A percentile compares a stretch with the other conserved stretches of the same genome.
Evolutionary conservation across 768 basidiomycete species (phyloP).

Genomic region (Xerocomus potaroensis): DNA sequence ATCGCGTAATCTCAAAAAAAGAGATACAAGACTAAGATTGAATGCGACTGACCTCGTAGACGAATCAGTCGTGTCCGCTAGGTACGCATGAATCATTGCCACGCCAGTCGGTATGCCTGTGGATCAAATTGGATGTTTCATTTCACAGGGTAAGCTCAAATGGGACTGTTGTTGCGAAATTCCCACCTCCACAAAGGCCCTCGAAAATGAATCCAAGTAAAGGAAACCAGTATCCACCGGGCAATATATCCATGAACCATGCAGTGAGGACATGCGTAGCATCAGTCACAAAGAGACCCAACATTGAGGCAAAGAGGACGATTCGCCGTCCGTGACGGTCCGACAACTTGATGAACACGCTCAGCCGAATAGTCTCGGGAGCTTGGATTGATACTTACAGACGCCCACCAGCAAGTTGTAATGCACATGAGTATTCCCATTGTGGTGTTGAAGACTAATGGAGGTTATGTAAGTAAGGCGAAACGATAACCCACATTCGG

Average conservation of each 20-base stretch:
- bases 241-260: conserved; percentile 52
- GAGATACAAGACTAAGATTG: not conserved
- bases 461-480: conserved; percentile 2
- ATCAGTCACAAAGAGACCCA: conserved; percentile 62
- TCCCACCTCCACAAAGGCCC: conserved; percentile 67
- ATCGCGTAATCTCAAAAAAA: conserved; percentile 3
- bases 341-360: conserved; percentile 47
- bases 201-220: conserved; percentile 61
- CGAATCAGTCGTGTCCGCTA: conserved; percentile 62
- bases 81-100: conserved; percentile 59
- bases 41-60: conserved; percentile 44
- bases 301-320: conserved; percentile 56
- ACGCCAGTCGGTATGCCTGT: conserved; percentile 47
- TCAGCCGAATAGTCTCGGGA: not conserved
- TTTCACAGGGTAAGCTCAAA: too few relatives aligned
- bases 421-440: conserved; percentile 74
- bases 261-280: conserved; percentile 64
- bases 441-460: conserved; percentile 53
- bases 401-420: conserved; percentile 85
- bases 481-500: not conserved
- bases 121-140: conserved; percentile 5
- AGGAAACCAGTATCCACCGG: conserved; percentile 81
- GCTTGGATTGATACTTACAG: conserved; percentile 43
- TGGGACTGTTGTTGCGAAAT: not conserved
- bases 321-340: conserved; percentile 71